Evolutionary conservation across 1,139 yeast species (phyloP), one percentile per base, ranked within the genome.

Genomic region (Cylindricascospora bacillispora): DNA sequence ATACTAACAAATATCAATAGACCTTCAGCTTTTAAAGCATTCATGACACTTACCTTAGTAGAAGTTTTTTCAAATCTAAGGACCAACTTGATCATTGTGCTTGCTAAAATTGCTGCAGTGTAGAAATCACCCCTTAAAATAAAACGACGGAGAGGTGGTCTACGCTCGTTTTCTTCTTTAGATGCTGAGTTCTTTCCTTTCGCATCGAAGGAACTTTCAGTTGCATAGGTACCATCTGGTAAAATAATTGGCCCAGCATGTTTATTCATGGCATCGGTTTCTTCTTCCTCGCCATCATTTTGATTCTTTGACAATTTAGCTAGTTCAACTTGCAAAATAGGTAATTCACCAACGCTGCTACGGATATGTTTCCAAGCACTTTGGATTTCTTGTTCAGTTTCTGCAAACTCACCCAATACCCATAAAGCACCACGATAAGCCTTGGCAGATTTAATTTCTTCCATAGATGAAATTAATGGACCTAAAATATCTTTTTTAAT

Each of bases 151-250:
- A 92, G 62, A 31, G 93, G 83, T 22, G 92, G 85, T 43, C 65
- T 69, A 23, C 63, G 57, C 20, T 48, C 49, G 24, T 35, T 36
- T 25, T 48, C 53, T 15, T 44, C 53, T 6, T 40, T 35, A 2
- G 41, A 32, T 6, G 40, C 28, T 12, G 38, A 23, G 9, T 39
- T 29, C 6, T 35, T 37, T 6, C 29, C 35, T 13, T 34, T 39
- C 27, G 58, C 61, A 23, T 56, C 60, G 36, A 83, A 65, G 0
- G 97, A 95, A 45, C 75, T 77, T 57, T 92, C 98, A 19, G 95
- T 80, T 18, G 98, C 98, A 59, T 92, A 92, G 1, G 99, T 92
- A 44, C 99, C 99, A 59, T 92, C 99, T 13, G 98, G 95, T 40
- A 89, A 68, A 34, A 92, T 78, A 38, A 79, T 75, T 19, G 97